Percentiles rank a stretch among this genome's conserved stretches.
Evolutionary conservation across 345 rosid genomes (phyloP).

Genomic region (Turnera subulata): DNA sequence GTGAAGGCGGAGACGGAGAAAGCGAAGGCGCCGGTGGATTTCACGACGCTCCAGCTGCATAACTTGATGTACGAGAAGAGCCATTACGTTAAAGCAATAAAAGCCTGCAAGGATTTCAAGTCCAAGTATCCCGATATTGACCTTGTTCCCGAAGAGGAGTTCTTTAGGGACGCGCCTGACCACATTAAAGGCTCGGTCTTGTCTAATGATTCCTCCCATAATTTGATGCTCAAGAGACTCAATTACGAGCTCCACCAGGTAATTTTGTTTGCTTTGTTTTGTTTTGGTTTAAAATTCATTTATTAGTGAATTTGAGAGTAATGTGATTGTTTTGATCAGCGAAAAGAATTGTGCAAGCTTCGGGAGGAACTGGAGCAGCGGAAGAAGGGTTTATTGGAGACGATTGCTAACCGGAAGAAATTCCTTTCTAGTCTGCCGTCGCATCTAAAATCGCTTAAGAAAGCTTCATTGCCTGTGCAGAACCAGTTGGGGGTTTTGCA

Average conservation of each 20-base stretch:
- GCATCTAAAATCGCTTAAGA: constrained; percentile 85
- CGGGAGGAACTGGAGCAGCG: constrained; percentile 59
- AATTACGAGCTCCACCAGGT: constrained; percentile 92
- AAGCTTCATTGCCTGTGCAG: constrained; percentile 89
- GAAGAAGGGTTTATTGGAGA: constrained; percentile 65
- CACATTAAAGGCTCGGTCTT: constrained; percentile 49
- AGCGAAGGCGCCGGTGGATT: constrained; percentile 73
- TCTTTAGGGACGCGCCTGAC: constrained; percentile 64
- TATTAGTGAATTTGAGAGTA: no score
- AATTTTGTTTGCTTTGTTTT: background rate
- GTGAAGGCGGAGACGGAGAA: constrained; percentile 66
- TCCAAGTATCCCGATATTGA: constrained; percentile 79
- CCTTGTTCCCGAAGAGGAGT: constrained; percentile 79
- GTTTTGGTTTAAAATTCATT: no score
- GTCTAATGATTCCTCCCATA: constrained; percentile 56
- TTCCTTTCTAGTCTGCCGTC: constrained; percentile 77
- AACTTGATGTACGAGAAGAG: constrained; percentile 93
- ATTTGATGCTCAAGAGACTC: constrained; percentile 82
- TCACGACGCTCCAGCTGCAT: constrained; percentile 73
- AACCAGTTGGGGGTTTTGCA: constrained; percentile 66
- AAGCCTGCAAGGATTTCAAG: constrained; percentile 74
- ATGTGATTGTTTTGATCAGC: constrained; percentile 33
- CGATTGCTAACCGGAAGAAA: constrained; percentile 74
- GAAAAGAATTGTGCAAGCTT: constrained; percentile 76
- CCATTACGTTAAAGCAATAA: constrained; percentile 78